A percentile compares a stretch with the other conserved stretches of the same genome.
phyloP scores from a whole-genome alignment of 805 yeast species.

The Starmerella cellae region DNA sequence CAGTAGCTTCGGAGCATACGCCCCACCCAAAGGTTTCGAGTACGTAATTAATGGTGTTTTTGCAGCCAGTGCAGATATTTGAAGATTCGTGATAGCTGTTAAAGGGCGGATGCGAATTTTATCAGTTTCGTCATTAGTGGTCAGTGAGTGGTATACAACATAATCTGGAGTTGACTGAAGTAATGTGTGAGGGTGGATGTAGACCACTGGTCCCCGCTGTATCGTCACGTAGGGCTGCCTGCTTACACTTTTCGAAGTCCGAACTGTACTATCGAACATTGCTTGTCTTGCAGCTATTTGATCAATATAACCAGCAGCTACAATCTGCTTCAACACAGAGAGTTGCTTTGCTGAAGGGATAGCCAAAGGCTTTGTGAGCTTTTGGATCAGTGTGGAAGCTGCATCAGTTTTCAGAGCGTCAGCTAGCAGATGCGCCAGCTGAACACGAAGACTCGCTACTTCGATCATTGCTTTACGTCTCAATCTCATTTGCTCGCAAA shows the following conservation, averaged over 20 bases:
- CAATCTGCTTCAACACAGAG: constrained; percentile 74
- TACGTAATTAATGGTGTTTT: constrained; percentile 60
- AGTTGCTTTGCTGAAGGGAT: constrained; percentile 61
- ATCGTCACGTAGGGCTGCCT: constrained; percentile 42
- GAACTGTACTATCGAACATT: constrained; percentile 48
- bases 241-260: constrained; percentile 42
- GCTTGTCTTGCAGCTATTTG: constrained; percentile 70
- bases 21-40: constrained; percentile 85
- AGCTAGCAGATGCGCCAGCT: constrained; percentile 61
- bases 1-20: constrained; percentile 65
- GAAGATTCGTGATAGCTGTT: constrained; percentile 61
- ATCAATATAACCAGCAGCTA: constrained; percentile 85
- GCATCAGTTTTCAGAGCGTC: constrained; percentile 32
- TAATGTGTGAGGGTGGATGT: constrained; percentile 68
- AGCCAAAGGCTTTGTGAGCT: constrained; percentile 38
- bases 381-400: constrained; percentile 36
- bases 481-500: constrained; percentile 50
- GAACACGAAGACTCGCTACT: constrained; percentile 65
- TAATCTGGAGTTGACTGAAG: constrained; percentile 63
- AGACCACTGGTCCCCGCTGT: constrained; percentile 31
- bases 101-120: constrained; percentile 57
- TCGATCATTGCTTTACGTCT: constrained; percentile 78
- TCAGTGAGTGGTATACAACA: constrained; percentile 59
- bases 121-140: constrained; percentile 35
- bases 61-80: constrained; percentile 65